A percentile compares a stretch with the other conserved stretches of the same genome.
phyloP scores from a whole-genome alignment of 768 basidiomycete species.

The Suillus sp. region DNA sequence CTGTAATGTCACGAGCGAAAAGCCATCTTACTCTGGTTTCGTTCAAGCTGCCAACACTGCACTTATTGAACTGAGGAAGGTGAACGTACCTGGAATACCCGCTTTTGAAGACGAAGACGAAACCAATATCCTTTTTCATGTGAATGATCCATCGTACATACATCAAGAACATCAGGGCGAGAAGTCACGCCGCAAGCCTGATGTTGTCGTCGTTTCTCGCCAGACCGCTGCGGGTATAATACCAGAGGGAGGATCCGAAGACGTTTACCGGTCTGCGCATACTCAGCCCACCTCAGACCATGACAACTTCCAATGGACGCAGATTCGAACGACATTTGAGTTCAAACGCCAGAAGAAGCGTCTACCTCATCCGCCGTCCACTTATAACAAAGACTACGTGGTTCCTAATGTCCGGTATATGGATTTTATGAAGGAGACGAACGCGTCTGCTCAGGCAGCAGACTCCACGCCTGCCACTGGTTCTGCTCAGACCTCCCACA shows the following conservation, averaged over 20 bases:
- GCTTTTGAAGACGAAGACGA: neutral
- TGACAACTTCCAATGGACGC: neutral
- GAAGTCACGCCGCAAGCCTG: constrained; percentile 6
- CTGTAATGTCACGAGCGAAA: neutral
- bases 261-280: too few relatives aligned
- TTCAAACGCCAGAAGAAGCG: neutral
- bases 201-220: neutral
- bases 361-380: neutral
- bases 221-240: neutral
- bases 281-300: neutral
- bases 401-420: neutral
- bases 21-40: neutral
- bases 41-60: neutral
- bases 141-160: constrained; percentile 1
- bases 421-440: neutral
- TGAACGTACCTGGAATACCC: neutral
- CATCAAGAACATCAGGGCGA: neutral
- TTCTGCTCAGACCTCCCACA: neutral
- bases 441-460: neutral
- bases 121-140: neutral
- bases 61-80: neutral
- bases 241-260: too few relatives aligned
- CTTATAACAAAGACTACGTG: neutral
- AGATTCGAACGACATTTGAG: neutral
- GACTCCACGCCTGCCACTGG: neutral